Evolutionary conservation across 2,329 filamentous ascomycete genomes (phyloP).

Genomic region (Ceratocystis albifundus): DNA sequence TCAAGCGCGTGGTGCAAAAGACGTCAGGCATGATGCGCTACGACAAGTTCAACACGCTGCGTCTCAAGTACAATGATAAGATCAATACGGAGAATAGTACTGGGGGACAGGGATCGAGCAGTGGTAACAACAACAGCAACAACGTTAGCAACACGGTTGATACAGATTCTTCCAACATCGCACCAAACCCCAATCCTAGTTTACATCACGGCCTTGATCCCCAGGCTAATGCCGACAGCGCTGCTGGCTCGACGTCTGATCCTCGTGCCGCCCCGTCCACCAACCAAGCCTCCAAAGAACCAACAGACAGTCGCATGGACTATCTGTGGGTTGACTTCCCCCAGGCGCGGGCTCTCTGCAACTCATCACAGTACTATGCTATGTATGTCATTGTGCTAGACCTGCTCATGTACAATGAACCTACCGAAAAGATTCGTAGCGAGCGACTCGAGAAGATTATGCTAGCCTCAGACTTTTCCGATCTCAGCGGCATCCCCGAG

Average conservation of each 20-base stretch:
- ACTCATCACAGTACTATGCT: constrained; percentile 93
- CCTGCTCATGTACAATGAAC: constrained; percentile 89
- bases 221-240: background rate
- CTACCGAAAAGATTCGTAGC: constrained; percentile 89
- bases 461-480: constrained; percentile 95
- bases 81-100: constrained; percentile 53
- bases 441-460: constrained; percentile 97
- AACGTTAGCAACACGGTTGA: background rate
- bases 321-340: constrained; percentile 96
- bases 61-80: constrained; percentile 93
- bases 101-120: background rate
- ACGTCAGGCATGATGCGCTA: constrained; percentile 90
- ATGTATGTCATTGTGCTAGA: constrained; percentile 98
- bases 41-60: constrained; percentile 95
- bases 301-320: constrained; percentile 71
- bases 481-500: constrained; percentile 81
- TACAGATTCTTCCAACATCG: background rate
- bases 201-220: background rate
- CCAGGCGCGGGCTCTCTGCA: constrained; percentile 84
- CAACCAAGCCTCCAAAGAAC: constrained; percentile 41
- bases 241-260: background rate
- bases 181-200: too few relatives aligned
- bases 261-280: background rate
- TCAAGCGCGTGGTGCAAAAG: constrained; percentile 91
- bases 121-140: background rate